These are phyloP conservation scores for Hymenoscyphus infarciens DNA, from an alignment of 2,329 filamentous ascomycete species.

Conservation along the genomic window DNA sequence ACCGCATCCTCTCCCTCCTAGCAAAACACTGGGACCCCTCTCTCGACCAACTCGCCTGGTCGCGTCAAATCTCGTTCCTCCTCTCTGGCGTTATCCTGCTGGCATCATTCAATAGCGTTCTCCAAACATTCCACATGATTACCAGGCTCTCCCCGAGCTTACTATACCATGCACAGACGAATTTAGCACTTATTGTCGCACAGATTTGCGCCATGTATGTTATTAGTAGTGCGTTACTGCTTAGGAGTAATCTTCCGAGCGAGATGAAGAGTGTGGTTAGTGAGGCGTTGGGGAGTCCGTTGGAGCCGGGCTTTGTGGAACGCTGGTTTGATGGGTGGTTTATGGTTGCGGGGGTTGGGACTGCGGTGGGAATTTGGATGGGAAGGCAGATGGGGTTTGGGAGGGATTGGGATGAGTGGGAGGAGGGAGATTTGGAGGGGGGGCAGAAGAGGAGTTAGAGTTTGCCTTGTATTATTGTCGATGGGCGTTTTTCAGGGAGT, in stretches of 20 bases:
- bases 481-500: neutral
- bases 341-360: constrained; percentile 61
- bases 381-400: constrained; percentile 55
- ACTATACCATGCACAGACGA: constrained; percentile 67
- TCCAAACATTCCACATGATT: constrained; percentile 83
- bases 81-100: constrained; percentile 79
- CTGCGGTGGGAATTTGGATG: constrained; percentile 69
- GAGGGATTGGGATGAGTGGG: constrained; percentile 39
- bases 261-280: constrained; percentile 75
- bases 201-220: constrained; percentile 85
- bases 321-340: constrained; percentile 90
- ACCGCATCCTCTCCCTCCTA: constrained; percentile 73
- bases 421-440: constrained; percentile 63
- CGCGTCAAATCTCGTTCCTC: constrained; percentile 79
- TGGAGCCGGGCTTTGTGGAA: constrained; percentile 67
- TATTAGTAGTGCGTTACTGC: constrained; percentile 71
- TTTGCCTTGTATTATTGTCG: neutral
- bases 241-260: constrained; percentile 72
- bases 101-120: constrained; percentile 74
- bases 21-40: constrained; percentile 81
- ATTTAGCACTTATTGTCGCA: constrained; percentile 73
- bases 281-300: constrained; percentile 71
- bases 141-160: constrained; percentile 70
- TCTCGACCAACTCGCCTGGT: constrained; percentile 79
- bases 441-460: constrained; percentile 62